Percentiles rank a stretch among this genome's conserved stretches.
Evolutionary conservation across 2,329 filamentous ascomycete genomes (phyloP).

Genomic region (Claviceps purpurea): DNA sequence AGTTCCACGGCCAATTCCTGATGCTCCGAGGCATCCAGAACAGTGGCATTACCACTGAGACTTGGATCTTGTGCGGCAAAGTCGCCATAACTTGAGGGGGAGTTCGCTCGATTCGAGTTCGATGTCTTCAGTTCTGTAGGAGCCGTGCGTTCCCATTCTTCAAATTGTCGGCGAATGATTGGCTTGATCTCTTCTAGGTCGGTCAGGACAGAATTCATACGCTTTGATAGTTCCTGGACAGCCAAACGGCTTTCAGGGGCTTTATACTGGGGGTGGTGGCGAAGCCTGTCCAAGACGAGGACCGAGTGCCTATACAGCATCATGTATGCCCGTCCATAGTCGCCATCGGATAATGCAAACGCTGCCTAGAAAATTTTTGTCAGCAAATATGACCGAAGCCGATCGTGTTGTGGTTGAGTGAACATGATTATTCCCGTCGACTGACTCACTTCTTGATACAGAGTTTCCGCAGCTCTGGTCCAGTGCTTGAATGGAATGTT

Average conservation of each 20-base stretch:
- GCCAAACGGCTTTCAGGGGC: conserved; percentile 50
- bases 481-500: conserved; percentile 67
- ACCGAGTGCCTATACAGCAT: conserved; percentile 81
- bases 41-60: conserved; percentile 39
- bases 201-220: conserved; percentile 45
- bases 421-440: not conserved
- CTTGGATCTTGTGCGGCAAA: conserved; percentile 48
- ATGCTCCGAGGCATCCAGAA: conserved; percentile 58
- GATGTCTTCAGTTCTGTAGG: conserved; percentile 19
- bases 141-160: conserved; percentile 49
- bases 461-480: conserved; percentile 64
- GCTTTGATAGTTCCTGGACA: conserved; percentile 38
- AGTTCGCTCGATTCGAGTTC: conserved; percentile 9
- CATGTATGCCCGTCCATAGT: conserved; percentile 78
- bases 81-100: conserved; percentile 26
- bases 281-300: conserved; percentile 65
- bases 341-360: conserved; percentile 74
- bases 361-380: conserved; percentile 43
- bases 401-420: not conserved
- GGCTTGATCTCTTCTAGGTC: conserved; percentile 71
- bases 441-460: conserved; percentile 63
- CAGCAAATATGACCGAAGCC: not conserved
- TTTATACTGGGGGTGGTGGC: conserved; percentile 62
- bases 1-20: conserved; percentile 64
- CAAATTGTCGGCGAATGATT: conserved; percentile 56